Evolutionary conservation across 2,329 filamentous ascomycete species (phyloP).

Genomic region (Rhexocercosporidium sp.): DNA sequence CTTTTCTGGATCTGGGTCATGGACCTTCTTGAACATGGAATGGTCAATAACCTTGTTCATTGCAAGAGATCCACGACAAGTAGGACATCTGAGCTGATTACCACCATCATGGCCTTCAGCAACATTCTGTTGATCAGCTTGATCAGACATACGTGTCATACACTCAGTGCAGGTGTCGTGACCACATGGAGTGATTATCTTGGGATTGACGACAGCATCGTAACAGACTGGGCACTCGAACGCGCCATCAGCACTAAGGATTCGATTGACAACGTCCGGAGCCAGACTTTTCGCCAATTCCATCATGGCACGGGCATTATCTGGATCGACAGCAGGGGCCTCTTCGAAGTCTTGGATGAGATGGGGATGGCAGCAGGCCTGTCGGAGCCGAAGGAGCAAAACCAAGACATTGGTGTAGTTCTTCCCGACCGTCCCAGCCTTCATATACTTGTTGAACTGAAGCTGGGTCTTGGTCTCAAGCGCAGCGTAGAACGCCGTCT

Average conservation of each 20-base stretch:
- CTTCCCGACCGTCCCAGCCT: slow-evolving; percentile 67
- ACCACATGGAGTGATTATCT: slow-evolving; percentile 82
- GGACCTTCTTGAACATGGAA: slow-evolving; percentile 72
- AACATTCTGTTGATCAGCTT: slow-evolving; percentile 56
- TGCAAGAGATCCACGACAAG: slow-evolving; percentile 73
- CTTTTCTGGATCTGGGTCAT: slow-evolving; percentile 60
- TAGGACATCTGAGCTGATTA: slow-evolving; percentile 62
- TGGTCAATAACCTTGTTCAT: slow-evolving; percentile 75
- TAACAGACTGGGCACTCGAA: slow-evolving; percentile 87
- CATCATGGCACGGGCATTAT: slow-evolving; percentile 48
- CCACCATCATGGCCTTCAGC: slow-evolving; percentile 62
- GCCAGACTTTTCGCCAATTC: slow-evolving; percentile 66
- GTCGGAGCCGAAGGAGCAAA: slow-evolving; percentile 77
- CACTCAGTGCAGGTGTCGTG: slow-evolving; percentile 82
- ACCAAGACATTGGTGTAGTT: slow-evolving; percentile 84
- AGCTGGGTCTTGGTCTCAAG: slow-evolving; percentile 71
- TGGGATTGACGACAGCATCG: slow-evolving; percentile 75
- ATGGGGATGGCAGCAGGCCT: slow-evolving; percentile 80
- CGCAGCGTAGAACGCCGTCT: slow-evolving; percentile 66
- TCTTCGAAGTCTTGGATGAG: slow-evolving; percentile 69
- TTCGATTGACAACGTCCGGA: slow-evolving; percentile 65
- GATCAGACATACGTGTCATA: slow-evolving; percentile 71
- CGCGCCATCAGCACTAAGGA: slow-evolving; percentile 50
- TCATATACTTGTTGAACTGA: slow-evolving; percentile 78
- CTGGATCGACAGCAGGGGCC: slow-evolving; percentile 27